phyloP scores from a whole-genome alignment of 768 basidiomycete genomes.

The Fomitopsis serialis region DNA sequence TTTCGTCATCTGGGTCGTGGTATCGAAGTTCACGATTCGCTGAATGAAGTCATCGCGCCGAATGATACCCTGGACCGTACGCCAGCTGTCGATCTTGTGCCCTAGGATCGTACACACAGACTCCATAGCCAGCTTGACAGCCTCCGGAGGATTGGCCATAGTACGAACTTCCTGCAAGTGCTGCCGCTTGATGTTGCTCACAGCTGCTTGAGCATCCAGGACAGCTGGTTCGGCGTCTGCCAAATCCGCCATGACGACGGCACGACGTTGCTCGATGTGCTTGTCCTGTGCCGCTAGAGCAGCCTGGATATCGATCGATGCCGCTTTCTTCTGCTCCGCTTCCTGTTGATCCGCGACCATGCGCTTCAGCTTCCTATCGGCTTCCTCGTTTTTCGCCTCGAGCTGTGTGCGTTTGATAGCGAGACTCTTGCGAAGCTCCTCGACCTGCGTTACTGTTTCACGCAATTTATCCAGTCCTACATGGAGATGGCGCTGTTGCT shows the following conservation, averaged over 20 bases:
- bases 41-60: constrained; percentile 96
- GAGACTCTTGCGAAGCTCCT: constrained; percentile 91
- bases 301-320: constrained; percentile 93
- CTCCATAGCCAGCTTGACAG: constrained; percentile 97
- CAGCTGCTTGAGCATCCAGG: constrained; percentile 90
- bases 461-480: constrained; percentile 95
- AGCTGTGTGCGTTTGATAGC: constrained; percentile 92
- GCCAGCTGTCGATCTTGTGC: constrained; percentile 96
- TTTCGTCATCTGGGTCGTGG: constrained; percentile 85
- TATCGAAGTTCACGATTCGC: constrained; percentile 94
- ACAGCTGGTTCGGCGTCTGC: constrained; percentile 98
- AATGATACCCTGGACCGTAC: constrained; percentile 91
- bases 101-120: constrained; percentile 96
- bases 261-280: constrained; percentile 80
- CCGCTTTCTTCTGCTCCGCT: constrained; percentile 96
- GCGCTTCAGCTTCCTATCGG: constrained; percentile 93
- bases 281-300: constrained; percentile 89
- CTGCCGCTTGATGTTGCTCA: constrained; percentile 92
- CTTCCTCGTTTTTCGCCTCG: constrained; percentile 89
- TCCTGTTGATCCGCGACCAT: constrained; percentile 99
- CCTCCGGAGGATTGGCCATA: constrained; percentile 98
- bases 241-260: constrained; percentile 90
- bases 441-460: constrained; percentile 95
- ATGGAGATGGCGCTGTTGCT: constrained; percentile 97
- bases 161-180: constrained; percentile 95